Base-by-base conservation (phyloP, 805 yeast genomes). In the Yamadazyma phyllophila region DNA sequence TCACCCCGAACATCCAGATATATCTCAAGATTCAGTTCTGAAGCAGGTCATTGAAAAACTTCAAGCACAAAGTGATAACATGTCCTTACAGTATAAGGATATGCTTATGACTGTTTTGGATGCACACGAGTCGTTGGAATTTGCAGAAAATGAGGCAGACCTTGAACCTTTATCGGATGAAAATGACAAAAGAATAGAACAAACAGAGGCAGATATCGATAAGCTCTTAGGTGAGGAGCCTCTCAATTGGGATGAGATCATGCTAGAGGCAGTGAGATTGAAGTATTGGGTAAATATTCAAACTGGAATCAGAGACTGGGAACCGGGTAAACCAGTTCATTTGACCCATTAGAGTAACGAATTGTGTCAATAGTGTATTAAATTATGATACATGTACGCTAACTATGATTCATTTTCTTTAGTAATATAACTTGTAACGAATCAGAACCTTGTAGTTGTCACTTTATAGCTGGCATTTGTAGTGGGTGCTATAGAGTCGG, bases 251-350 rank as follows among this genome's bases (percentile, higher is more conserved):
- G 78, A 80, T 9, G 57, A 63, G 0, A 85, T 92, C 11, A 81
- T 85, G 41, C 65, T 76, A 44, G 82, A 81, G 48, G 83, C 95
- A 1, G 78, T 89, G 17, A 78, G 78, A 51, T 67, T 92, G 50
- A 87, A 87, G 61, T 92, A 90, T 61, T 90, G 96, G 96, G 73
- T 74, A 40, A 91, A 87, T 59, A 80, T 92, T 29, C 80, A 80
- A 40, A 76, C 76, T 34, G 89, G 88, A 5, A 75, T 90, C 36
- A 81, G 79, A 62, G 89, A 84, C 40, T 85, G 94, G 92, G 85
- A 82, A 52, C 80, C 83, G 1, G 88, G 88, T 15, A 76, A 79
- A 57, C 81, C 83, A 3, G 79, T 83, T 4, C 77, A 73, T 43
- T 63, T 85, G 56, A 79, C 84, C n/a, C 89, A 84, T 59, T 83